Base-by-base conservation (phyloP, 345 rosid species). In the Aurinia saxatilis region DNA sequence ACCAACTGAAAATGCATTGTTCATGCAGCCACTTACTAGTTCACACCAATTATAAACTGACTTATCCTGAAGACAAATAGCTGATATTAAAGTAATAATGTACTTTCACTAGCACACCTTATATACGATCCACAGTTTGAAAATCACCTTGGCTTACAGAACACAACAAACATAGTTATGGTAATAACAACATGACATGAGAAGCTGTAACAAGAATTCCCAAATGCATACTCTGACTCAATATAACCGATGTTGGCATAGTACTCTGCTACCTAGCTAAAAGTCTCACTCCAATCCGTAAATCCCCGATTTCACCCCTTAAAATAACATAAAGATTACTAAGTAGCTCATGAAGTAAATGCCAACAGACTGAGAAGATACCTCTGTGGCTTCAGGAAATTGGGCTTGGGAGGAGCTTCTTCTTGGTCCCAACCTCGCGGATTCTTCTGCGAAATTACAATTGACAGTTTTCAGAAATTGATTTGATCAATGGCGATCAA, bases 181-280 rank as follows among this genome's bases (percentile, higher is more conserved):
- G 87, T 77, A 11, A 50, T 68, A 57, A 79, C 77, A 65, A 90
- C 90, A 50, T n/a, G n/a, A n/a, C n/a, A n/a, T 88, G 92, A 70
- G 92, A 78, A 55, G 92, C 96, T 21, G 90, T 81, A 60, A 90
- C 92, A 65, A 85, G 92, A 55, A 85, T 90, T 66, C 92, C 96
- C 48, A 83, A 76, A 71, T 82, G 90, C 90, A 88, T 85, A 79
- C 92, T 85, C 45, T 88, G 92, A 68, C 87, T 77, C 36, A 90
- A 85, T 57, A 88, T 83, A 42, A 85, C 87, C 2, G 91, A 85
- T 3, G 85, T 76, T 35, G 84, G 82, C 78, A 82, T 78, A 13
- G 75, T 63, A 42, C 76, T 77, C 23, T 80, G 89, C 36, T 78
- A 77, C 19, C 39, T 72, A 52, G 84, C 80, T 54, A 72, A 78